Evolutionary conservation across 352 stramenopile species (phyloP).

Genomic region (Phytophthora litchii): DNA sequence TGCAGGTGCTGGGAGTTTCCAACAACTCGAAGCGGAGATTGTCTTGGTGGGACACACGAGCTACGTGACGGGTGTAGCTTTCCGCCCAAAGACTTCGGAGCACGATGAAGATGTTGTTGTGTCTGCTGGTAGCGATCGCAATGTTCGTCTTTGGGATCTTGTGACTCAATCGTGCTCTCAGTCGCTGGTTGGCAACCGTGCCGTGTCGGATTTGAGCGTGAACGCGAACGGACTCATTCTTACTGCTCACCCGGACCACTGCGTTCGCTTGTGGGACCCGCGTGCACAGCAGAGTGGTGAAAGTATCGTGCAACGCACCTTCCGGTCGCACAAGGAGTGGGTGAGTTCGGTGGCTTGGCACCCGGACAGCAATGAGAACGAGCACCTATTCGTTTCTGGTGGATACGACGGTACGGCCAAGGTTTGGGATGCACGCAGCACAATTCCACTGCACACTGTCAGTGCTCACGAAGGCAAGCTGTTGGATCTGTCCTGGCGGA

Average conservation of each 20-base stretch:
- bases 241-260: constrained; percentile 81
- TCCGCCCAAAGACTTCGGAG: constrained; percentile 51
- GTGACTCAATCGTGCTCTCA: constrained; percentile 75
- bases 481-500: constrained; percentile 69
- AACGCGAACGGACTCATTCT: constrained; percentile 68
- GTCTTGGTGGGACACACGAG: constrained; percentile 83
- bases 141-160: constrained; percentile 81
- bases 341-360: constrained; percentile 82
- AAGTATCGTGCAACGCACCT: constrained; percentile 78
- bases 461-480: constrained; percentile 77
- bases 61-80: constrained; percentile 75
- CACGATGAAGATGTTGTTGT: constrained; percentile 58
- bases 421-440: constrained; percentile 80
- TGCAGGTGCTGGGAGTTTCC: constrained; percentile 55
- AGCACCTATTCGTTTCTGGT: constrained; percentile 74
- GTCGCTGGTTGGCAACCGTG: constrained; percentile 76
- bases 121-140: constrained; percentile 73
- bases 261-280: constrained; percentile 84
- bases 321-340: constrained; percentile 87
- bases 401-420: constrained; percentile 84
- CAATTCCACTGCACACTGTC: constrained; percentile 80
- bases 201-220: constrained; percentile 76
- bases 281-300: constrained; percentile 70
- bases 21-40: constrained; percentile 73
- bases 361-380: constrained; percentile 45